Evolutionary conservation across 371 early-diverging fungal species (phyloP), one percentile per base, ranked within the genome.

Genomic region (Amoeboaphelidium occidentale): DNA sequence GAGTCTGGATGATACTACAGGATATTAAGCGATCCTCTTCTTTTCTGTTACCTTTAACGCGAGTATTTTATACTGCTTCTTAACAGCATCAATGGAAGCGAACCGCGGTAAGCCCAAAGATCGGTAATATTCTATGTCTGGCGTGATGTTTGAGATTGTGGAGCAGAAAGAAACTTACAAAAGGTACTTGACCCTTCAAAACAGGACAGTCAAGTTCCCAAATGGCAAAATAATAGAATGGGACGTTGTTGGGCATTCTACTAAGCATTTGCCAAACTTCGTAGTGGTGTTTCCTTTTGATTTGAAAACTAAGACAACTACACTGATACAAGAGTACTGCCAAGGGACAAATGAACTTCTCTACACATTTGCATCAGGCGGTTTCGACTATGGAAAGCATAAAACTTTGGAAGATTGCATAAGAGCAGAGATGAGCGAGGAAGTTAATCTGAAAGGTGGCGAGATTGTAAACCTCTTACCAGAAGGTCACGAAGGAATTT

Each of bases 261-360:
- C 39, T 32, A 32, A 6, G 10, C 10, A 32, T 6, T 32, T 10
- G 6, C 39, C 39, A 32, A 32, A 6, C 17, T 32, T 32, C 17
- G 39, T 17, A 10, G 17, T 32, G 17, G 17, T 17, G 39, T 45
- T 42, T 50, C 48, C n/a, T 17, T 49, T 49, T 47, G 6, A 46
- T n/a, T 25, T 21, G 20, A 46, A 14, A 22, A 10, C 12, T 6
- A 65, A 69, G 64, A 70, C 71, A 1, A 70, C 73, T 0, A 62
- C 64, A 44, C 55, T 77, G 32, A 49, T 77, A 6, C 64, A 68
- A 46, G 75, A 75, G 53, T 77, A 64, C 55, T 62, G 61, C 23
- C 78, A 75, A 60, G 78, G 78, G 26, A 65, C 73, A 21, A 74
- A 75, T 52, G 70, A 71, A 51, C 53, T 72, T 48, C 69, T 72